Conservation (phyloP, 129 eudicot genomes). For the Deinandra increscens region DNA sequence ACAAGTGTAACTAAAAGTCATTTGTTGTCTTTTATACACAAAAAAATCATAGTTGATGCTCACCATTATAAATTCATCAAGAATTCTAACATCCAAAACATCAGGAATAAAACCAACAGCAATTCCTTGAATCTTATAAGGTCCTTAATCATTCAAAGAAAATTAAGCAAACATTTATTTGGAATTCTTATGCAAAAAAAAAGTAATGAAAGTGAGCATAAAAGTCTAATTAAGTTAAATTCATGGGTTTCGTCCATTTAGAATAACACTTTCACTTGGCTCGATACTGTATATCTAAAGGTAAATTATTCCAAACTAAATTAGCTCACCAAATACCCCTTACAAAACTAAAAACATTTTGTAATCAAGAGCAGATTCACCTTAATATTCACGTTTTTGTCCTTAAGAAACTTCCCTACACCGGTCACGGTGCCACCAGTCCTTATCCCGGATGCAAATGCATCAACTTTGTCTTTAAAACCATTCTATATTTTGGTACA, state of each 20-base stretch:
- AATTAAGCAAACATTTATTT: not conserved
- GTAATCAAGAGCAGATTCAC: constrained; percentile 25
- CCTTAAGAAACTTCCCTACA: constrained; percentile 58
- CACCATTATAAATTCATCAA: constrained; percentile 11
- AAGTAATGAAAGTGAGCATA: not conserved
- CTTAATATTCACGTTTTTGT: constrained; percentile 56
- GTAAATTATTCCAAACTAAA: constrained; percentile 1
- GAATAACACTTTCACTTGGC: too few relatives aligned
- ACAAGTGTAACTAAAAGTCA: not conserved
- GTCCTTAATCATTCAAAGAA: not conserved
- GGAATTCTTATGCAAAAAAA: too few relatives aligned
- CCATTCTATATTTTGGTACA: constrained; percentile 69
- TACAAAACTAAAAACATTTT: not conserved
- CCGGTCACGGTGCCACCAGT: constrained; percentile 81
- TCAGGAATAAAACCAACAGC: constrained; percentile 18
- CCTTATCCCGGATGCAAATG: constrained; percentile 61
- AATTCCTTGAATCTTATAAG: constrained; percentile 21
- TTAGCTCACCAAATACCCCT: not conserved
- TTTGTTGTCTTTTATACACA: not conserved
- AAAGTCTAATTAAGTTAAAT: not conserved
- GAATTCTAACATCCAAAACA: constrained; percentile 18
- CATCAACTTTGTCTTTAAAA: constrained; percentile 57
- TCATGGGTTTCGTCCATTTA: constrained; percentile 59
- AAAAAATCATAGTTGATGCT: not conserved
- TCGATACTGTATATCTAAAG: constrained; percentile 61